Percentiles rank a stretch among this genome's conserved stretches.
Conservation (phyloP, 306 rosid species). For the Rosa rugosa region DNA sequence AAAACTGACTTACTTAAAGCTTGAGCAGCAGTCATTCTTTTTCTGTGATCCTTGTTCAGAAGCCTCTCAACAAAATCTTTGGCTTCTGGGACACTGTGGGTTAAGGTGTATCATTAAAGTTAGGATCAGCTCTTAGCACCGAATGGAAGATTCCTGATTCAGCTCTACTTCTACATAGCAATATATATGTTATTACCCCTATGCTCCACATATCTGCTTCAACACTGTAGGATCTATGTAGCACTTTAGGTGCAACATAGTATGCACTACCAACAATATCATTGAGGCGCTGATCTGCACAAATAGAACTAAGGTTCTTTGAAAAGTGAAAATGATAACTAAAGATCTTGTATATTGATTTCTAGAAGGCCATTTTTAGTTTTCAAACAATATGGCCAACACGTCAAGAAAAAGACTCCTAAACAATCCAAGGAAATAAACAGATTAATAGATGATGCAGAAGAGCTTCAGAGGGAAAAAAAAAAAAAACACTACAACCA, state of each 20-base stretch:
- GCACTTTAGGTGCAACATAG: slow-evolving; percentile 96
- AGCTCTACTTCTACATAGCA: slow-evolving; percentile 90
- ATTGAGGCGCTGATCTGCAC: slow-evolving; percentile 83
- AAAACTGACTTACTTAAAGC: slow-evolving; percentile 59
- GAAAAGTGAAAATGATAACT: background rate
- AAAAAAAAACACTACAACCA: background rate
- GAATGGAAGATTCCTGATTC: slow-evolving; percentile 98
- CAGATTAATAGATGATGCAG: background rate
- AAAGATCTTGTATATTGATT: background rate
- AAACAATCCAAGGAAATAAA: background rate
- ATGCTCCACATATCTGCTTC: slow-evolving; percentile 98
- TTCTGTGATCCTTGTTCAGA: slow-evolving; percentile 92
- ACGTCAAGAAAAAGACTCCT: background rate
- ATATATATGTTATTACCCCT: slow-evolving; percentile 90
- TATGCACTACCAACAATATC: slow-evolving; percentile 99
- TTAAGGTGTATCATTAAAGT: slow-evolving; percentile 91
- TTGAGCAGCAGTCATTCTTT: slow-evolving; percentile 96
- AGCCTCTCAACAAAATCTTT: slow-evolving; percentile 93
- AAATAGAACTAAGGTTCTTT: slow-evolving; percentile 39
- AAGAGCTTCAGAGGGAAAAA: background rate
- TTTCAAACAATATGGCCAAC: background rate
- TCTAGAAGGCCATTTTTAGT: background rate
- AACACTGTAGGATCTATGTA: slow-evolving; percentile 85
- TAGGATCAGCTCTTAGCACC: slow-evolving; percentile 91
- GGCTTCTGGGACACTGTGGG: slow-evolving; percentile 83